Conservation (phyloP, 2,329 filamentous ascomycete species). For the Metarhizium rileyi region DNA sequence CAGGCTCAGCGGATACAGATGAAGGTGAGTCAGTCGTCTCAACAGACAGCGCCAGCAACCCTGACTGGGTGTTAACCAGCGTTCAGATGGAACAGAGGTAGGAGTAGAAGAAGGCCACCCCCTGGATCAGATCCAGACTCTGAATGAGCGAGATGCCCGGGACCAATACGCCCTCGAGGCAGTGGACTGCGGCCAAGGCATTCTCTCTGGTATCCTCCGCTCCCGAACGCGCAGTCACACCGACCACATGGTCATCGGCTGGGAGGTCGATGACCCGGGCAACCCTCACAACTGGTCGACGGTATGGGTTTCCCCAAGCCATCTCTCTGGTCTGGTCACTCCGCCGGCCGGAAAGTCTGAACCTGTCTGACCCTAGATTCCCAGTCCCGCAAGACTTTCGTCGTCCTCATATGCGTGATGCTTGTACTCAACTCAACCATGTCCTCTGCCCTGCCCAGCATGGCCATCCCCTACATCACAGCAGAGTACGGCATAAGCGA, state of each 20-base stretch:
- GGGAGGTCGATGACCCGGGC: constrained; percentile 37
- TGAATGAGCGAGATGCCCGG: constrained; percentile 31
- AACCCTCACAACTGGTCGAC: constrained; percentile 44
- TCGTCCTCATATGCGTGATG: constrained; percentile 45
- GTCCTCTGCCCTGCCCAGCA: constrained; percentile 54
- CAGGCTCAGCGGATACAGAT: background rate
- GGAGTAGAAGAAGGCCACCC: constrained; percentile 16
- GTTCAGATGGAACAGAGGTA: constrained; percentile 15
- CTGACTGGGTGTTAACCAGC: background rate
- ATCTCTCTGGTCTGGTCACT: too few relatives aligned
- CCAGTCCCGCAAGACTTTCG: constrained; percentile 42
- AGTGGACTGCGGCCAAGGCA: constrained; percentile 24
- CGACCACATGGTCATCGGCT: constrained; percentile 30
- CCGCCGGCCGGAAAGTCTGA: background rate
- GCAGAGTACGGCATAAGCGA: constrained; percentile 46
- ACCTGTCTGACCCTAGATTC: background rate
- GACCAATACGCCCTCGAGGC: constrained; percentile 31
- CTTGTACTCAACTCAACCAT: constrained; percentile 60
- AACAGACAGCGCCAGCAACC: too few relatives aligned
- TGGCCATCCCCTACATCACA: constrained; percentile 49
- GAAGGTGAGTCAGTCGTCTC: background rate
- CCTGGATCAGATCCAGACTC: constrained; percentile 14
- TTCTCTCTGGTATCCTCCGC: constrained; percentile 24
- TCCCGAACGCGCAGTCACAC: constrained; percentile 24
- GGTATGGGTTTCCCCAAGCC: constrained; percentile 21